phyloP scores from a whole-genome alignment of 2,329 filamentous ascomycete species.

The Fusarium sterilihyphosum region DNA sequence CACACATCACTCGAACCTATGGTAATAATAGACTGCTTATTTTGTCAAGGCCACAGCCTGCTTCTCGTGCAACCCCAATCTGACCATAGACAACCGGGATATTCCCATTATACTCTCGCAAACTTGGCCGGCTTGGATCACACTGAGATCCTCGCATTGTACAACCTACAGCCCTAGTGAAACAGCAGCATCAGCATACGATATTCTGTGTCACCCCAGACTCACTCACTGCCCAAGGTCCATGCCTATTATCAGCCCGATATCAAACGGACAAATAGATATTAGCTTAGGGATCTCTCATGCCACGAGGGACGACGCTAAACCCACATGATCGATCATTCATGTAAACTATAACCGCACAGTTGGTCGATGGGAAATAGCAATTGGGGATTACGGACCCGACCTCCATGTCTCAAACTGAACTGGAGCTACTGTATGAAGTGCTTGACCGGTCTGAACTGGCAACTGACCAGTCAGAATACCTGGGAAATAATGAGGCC shows the following conservation, averaged over 20 bases:
- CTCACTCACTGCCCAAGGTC: neutral
- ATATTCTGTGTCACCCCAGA: slow-evolving; percentile 10
- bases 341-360: neutral
- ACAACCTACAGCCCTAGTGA: neutral
- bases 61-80: slow-evolving; percentile 7
- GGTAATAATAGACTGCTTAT: slow-evolving; percentile 4
- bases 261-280: neutral
- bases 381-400: neutral
- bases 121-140: slow-evolving; percentile 24
- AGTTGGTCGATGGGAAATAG: neutral
- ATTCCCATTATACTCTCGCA: slow-evolving; percentile 2
- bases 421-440: neutral
- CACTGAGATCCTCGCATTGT: slow-evolving; percentile 10
- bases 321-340: neutral
- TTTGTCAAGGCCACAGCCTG: neutral
- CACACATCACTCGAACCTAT: neutral
- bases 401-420: neutral
- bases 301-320: slow-evolving; percentile 17
- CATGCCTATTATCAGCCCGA: neutral
- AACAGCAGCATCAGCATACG: slow-evolving; percentile 8
- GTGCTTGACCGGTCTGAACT: slow-evolving; percentile 21
- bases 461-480: neutral
- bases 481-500: slow-evolving; percentile 18
- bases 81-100: slow-evolving; percentile 1
- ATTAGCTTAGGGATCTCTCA: slow-evolving; percentile 4